These are phyloP conservation scores for Lasiosphaeria miniovina DNA, from an alignment of 495 filamentous ascomycete genomes.

Conservation along the genomic window DNA sequence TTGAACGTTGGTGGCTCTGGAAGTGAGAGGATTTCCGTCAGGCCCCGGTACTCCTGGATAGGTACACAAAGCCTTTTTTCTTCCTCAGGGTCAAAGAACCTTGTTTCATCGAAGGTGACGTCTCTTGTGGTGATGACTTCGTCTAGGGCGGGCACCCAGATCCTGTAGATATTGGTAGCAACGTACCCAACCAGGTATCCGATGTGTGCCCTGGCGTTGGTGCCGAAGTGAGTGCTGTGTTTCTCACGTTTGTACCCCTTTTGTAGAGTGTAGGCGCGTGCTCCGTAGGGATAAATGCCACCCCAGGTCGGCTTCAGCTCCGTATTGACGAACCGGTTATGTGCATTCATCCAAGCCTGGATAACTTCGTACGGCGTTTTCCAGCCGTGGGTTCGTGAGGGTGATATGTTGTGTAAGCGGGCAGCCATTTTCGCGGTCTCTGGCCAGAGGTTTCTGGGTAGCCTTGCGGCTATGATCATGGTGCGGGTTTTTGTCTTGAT, in stretches of 20 bases:
- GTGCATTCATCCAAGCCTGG: not conserved
- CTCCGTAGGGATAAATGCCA: not conserved
- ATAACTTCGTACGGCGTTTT: not conserved
- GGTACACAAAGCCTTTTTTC: not conserved
- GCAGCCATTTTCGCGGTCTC: not conserved
- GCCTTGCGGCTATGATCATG: not conserved
- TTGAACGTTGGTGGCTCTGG: not conserved
- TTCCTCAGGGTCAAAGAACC: not conserved
- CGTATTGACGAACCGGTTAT: not conserved
- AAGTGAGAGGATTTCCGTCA: not conserved
- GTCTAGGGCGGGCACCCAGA: slow-evolving; percentile 20
- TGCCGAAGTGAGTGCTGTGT: not conserved
- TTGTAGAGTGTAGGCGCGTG: not conserved
- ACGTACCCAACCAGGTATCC: slow-evolving; percentile 31
- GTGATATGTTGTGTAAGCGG: not conserved
- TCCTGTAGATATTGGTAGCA: slow-evolving; percentile 29
- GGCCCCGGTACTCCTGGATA: not conserved
- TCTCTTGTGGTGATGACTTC: not conserved
- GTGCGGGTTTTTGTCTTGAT: not conserved
- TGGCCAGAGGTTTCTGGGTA: not conserved
- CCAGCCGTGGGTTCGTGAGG: not conserved
- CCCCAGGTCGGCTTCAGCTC: not conserved
- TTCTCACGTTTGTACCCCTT: not conserved
- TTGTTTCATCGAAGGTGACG: slow-evolving; percentile 6
- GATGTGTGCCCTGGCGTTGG: slow-evolving; percentile 23